Base-by-base conservation (phyloP, 805 yeast species). In the Wickerhamiella spandovensis region DNA sequence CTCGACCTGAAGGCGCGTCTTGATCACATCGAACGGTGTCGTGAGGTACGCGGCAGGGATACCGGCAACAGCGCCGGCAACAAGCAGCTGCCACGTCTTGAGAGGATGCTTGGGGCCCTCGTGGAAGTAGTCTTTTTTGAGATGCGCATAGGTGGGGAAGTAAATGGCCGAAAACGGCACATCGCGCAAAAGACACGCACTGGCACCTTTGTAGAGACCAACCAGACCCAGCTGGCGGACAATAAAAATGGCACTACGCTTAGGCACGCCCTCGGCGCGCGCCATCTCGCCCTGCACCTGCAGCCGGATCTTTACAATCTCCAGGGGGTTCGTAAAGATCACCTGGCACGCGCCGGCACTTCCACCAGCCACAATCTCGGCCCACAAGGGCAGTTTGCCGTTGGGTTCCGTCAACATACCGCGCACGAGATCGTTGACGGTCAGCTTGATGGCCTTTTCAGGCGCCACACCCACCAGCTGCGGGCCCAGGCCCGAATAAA, bases 401-500 rank as follows among this genome's bases (percentile, higher is more conserved):
- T 73, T 69, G 22, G 69, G 60, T 44, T 74, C 69, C n/a, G 85
- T 74, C 54, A 90, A 80, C 49, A 78, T 72, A 25, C 81, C 80
- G 60, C 97, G 77, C 51, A 88, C 81, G 51, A 84, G 70, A 64
- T 90, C 98, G 67, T 90, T 90, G 39, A 90, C 95, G 0, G 97
- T 89, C 57, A 90, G 77, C 69, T 90, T 90, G 61, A 90, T 90
- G 43, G 97, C 97, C 72, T 90, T 90, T 66, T 90, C 98, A 1
- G 98, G 98, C 0, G 97, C 97, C 48, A 90, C 97, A 57, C 98
- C 98, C 46, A 92, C 79, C 61, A 90, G 72, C 68, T 92, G 97
- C 17, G 97, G 97, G 9, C 86, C 84, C 48, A 90, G 72, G 49
- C 98, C 98, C 5, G 95, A 82, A 67, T 90, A 90, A 51, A 90